These are phyloP conservation scores for Calonectria naviculata DNA, from an alignment of 2,329 filamentous ascomycete genomes.

Conservation along the genomic window DNA sequence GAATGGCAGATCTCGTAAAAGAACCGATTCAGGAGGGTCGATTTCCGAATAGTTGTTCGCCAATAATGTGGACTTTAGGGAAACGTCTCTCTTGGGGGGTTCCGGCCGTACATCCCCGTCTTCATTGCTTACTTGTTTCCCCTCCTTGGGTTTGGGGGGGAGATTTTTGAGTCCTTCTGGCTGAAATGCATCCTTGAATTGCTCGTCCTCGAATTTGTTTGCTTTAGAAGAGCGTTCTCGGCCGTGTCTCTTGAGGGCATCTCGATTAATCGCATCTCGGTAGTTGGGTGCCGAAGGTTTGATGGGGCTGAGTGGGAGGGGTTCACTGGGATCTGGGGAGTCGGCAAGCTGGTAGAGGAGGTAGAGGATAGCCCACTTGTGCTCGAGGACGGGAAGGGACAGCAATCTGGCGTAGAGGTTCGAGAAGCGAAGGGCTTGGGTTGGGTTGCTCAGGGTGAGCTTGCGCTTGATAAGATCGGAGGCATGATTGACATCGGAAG, in stretches of 20 bases:
- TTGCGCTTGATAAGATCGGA: constrained; percentile 92
- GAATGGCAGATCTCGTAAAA: constrained; percentile 87
- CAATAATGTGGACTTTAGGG: constrained; percentile 67
- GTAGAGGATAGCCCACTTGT: constrained; percentile 98
- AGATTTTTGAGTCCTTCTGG: constrained; percentile 61
- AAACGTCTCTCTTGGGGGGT: constrained; percentile 59
- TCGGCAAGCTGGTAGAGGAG: constrained; percentile 88
- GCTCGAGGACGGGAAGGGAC: constrained; percentile 89
- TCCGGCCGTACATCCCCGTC: constrained; percentile 48
- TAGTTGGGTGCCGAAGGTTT: constrained; percentile 53
- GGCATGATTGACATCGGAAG: constrained; percentile 87
- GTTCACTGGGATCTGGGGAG: constrained; percentile 66
- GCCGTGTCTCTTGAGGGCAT: constrained; percentile 50
- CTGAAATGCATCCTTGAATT: constrained; percentile 65
- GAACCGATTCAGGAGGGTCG: constrained; percentile 71
- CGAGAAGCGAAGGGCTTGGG: constrained; percentile 85
- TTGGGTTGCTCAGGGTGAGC: constrained; percentile 81
- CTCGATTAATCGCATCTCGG: constrained; percentile 49
- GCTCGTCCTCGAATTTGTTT: constrained; percentile 59
- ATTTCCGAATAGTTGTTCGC: constrained; percentile 67
- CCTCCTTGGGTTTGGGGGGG: constrained; percentile 53
- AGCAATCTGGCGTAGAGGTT: constrained; percentile 91
- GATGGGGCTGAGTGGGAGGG: constrained; percentile 57
- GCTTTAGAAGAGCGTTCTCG: constrained; percentile 49
- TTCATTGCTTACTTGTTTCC: constrained; percentile 47